Evolutionary conservation across 306 rosid genomes (phyloP), one percentile per base, ranked within the genome.

Genomic region (Astragalus glycyphyllos): DNA sequence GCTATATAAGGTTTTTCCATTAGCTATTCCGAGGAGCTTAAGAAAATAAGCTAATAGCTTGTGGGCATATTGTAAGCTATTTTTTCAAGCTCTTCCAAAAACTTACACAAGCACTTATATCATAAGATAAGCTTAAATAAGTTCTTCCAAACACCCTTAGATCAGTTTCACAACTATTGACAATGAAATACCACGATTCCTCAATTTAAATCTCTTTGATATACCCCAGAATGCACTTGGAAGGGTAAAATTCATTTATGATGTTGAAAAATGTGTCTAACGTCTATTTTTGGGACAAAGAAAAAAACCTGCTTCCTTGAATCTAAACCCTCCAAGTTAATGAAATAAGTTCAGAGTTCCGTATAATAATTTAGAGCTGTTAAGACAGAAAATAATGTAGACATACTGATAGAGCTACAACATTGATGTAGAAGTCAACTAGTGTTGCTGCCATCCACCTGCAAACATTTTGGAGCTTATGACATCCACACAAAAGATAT

Each of bases 361-460:
- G 57, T 29, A 61, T 38, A 38, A 51, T 38, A 38, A 51, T 38
- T 58, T 65, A 32, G 31, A 77, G 59, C 37, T 40, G n/a, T 7
- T 70, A 56, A 50, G 26, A 74, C 50, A 17, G 26, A 77, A 71
- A 79, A 55, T 50, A 45, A 34, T 38, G 4, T 69, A 48, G 69
- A 79, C 96, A 69, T 88, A 93, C 98, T 29, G 92, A 83, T 63
- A 93, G 45, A 55, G 88, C 91, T 67, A 77, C 70, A 49, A 87
- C 90, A 73, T 88, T 90, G 88, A 90, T 69, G 72, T 88, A 90
- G 85, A 93, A 93, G 84, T 90, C 97, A 54, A 93, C 23, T 6
- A 90, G 85, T 31, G 96, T 88, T 64, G 97, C 90, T 16, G 16
- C 4, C 96, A 84, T 66, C 97, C 93, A 90, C 80, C 98, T 93